These are phyloP conservation scores for Hypoxylon sp. DNA, from an alignment of 2,329 filamentous ascomycete genomes.

Conservation along the genomic window DNA sequence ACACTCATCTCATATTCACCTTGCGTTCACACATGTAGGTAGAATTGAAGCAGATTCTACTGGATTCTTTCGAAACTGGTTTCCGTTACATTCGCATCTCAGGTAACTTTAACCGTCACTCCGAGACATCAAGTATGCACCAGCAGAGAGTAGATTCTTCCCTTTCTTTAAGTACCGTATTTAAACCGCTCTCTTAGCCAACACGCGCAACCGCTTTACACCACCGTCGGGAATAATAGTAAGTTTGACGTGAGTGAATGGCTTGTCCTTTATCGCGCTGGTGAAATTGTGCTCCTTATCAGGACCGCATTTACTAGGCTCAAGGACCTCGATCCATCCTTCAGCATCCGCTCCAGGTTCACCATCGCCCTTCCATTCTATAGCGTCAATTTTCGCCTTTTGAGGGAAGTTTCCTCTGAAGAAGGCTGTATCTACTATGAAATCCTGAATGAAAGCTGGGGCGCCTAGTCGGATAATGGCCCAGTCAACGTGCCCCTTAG, in stretches of 20 bases:
- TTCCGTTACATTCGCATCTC: neutral
- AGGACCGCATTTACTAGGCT: constrained; percentile 77
- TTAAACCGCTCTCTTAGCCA: constrained; percentile 71
- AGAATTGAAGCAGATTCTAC: neutral
- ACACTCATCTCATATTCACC: neutral
- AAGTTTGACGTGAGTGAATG: constrained; percentile 88
- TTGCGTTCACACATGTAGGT: neutral
- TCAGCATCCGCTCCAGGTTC: constrained; percentile 71
- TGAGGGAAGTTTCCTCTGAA: constrained; percentile 89
- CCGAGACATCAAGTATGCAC: constrained; percentile 1
- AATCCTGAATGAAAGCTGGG: constrained; percentile 73
- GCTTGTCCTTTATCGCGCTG: constrained; percentile 68
- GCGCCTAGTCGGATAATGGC: constrained; percentile 81
- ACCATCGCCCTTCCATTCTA: constrained; percentile 68
- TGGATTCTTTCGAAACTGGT: neutral
- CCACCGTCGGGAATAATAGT: constrained; percentile 95
- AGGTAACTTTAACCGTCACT: neutral
- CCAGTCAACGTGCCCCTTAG: constrained; percentile 83
- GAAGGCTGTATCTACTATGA: constrained; percentile 85
- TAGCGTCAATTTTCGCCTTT: constrained; percentile 76
- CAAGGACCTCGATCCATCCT: constrained; percentile 77
- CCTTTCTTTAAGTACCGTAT: constrained; percentile 10
- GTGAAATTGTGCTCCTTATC: constrained; percentile 80
- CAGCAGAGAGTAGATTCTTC: constrained; percentile 1
- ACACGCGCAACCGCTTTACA: constrained; percentile 87